Evolutionary conservation across 1,139 yeast species (phyloP), one percentile per base, ranked within the genome.

Genomic region (Blastobotrys apis): DNA sequence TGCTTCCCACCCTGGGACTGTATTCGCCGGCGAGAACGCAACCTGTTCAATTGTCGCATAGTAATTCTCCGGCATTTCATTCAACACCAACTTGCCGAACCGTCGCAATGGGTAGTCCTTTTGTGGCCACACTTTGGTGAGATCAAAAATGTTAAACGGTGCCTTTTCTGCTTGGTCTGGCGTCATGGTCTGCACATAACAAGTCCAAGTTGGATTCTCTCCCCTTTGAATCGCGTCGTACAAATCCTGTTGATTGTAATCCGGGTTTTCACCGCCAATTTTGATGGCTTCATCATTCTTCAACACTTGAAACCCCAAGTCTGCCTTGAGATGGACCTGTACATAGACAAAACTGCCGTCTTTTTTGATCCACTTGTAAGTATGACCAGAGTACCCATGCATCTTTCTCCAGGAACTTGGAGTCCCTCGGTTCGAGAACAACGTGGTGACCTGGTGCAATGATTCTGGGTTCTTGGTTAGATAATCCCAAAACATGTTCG

Each of bases 51-150:
- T 79, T 62, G 82, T 87, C 53, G 85, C 86, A 67, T 80, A 81
- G 69, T 81, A 81, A 65, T 81, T 81, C 64, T 76, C 69, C 50
- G 86, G 84, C 68, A 81, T 82, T 64, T 75, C 77, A 67, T 82
- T 80, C 59, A 81, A 70, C 21, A 75, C 73, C 53, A 82, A 71
- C 65, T 76, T 75, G 62, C 88, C 90, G 64, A 82, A 80, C 59
- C 74, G 75, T 67, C 87, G 76, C 65, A 82, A 64, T 58, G 90
- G 90, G 73, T 74, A 82, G 52, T 82, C 81, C 56, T 66, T 68
- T 65, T 82, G 86, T 39, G 90, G 86, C 90, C 90, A 82, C 53
- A 80, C 78, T 68, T 82, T 82, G 51, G 88, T 81, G 58, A 81
- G 71, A 61, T 81, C 88, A 60, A 78, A 79, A 44, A 81, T 74